Evolutionary conservation across 2,329 filamentous ascomycete genomes (phyloP).

Genomic region (Curvularia eragrostidis): DNA sequence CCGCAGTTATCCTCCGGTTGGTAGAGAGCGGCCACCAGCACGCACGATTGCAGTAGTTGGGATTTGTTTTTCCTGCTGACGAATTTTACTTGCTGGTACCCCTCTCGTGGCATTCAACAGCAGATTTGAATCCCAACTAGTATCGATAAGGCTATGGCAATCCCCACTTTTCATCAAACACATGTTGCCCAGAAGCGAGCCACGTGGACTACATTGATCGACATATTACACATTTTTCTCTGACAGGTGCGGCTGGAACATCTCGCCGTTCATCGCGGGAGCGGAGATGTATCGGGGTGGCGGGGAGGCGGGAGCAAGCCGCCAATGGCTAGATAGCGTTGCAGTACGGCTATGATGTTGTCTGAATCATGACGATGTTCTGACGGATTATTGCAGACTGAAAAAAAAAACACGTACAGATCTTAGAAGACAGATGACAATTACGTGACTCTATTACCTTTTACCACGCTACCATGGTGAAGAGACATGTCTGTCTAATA

Average conservation of each 20-base stretch:
- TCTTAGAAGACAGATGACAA: not conserved
- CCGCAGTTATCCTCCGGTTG: slow-evolving; percentile 1
- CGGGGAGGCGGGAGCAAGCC: slow-evolving; percentile 5
- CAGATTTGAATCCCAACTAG: not conserved
- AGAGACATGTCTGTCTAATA: not conserved
- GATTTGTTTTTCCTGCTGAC: not conserved
- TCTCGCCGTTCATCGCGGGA: not conserved
- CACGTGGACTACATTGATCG: slow-evolving; percentile 8
- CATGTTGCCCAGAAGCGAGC: not conserved
- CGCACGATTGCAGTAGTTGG: not conserved
- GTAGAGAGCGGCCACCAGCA: slow-evolving; percentile 1
- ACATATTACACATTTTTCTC: slow-evolving; percentile 1
- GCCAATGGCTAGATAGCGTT: not conserved
- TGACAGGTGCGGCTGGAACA: not conserved
- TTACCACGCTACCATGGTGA: not conserved
- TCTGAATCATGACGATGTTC: not conserved
- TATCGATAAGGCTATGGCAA: not conserved
- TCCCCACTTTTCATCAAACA: slow-evolving; percentile 11
- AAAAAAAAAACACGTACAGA: not conserved
- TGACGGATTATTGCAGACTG: not conserved
- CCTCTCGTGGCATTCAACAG: not conserved
- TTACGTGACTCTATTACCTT: not conserved
- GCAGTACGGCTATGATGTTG: not conserved
- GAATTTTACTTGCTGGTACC: not conserved
- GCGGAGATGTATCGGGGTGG: slow-evolving; percentile 1